Percentiles rank a stretch among this genome's conserved stretches.
Conservation (phyloP, 2,329 filamentous ascomycete species). For the Aureobasidium sp. region DNA sequence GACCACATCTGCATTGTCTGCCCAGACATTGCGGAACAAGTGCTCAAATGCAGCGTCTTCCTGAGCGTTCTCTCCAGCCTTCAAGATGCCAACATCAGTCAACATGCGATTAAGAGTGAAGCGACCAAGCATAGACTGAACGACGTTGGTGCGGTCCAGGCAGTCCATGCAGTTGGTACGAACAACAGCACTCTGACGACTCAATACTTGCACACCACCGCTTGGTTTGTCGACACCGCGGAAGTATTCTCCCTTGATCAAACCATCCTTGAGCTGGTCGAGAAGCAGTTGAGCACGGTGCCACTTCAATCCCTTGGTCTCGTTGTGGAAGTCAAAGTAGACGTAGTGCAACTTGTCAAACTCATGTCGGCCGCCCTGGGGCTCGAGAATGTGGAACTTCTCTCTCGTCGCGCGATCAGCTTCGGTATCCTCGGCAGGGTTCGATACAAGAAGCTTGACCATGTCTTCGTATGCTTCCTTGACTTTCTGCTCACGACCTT, state of each 20-base stretch:
- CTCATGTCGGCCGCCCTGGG: constrained; percentile 48
- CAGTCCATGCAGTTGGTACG: constrained; percentile 99
- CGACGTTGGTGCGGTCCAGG: constrained; percentile 92
- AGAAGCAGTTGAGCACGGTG: constrained; percentile 82
- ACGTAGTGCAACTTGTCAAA: constrained; percentile 88
- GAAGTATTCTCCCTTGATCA: constrained; percentile 83
- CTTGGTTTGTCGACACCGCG: constrained; percentile 79
- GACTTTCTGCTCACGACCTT: constrained; percentile 77
- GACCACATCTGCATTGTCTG: constrained; percentile 94
- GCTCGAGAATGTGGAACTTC: constrained; percentile 73
- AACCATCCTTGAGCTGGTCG: constrained; percentile 67
- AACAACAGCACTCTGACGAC: constrained; percentile 79
- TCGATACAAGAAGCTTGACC: constrained; percentile 65
- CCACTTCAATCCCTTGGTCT: constrained; percentile 93
- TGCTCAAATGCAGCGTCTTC: constrained; percentile 77
- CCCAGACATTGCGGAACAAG: constrained; percentile 95
- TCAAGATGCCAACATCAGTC: constrained; percentile 70
- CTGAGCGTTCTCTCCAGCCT: constrained; percentile 66
- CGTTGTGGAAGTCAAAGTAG: constrained; percentile 97
- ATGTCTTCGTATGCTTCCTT: constrained; percentile 93
- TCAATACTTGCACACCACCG: constrained; percentile 70
- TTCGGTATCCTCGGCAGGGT: constrained; percentile 57
- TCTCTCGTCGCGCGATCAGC: constrained; percentile 59
- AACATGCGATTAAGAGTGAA: constrained; percentile 86
- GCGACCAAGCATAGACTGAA: constrained; percentile 92